Percentiles rank a stretch among this genome's conserved stretches.
Conservation (phyloP, 2,329 filamentous ascomycete species). For the Cadophora gregata region DNA sequence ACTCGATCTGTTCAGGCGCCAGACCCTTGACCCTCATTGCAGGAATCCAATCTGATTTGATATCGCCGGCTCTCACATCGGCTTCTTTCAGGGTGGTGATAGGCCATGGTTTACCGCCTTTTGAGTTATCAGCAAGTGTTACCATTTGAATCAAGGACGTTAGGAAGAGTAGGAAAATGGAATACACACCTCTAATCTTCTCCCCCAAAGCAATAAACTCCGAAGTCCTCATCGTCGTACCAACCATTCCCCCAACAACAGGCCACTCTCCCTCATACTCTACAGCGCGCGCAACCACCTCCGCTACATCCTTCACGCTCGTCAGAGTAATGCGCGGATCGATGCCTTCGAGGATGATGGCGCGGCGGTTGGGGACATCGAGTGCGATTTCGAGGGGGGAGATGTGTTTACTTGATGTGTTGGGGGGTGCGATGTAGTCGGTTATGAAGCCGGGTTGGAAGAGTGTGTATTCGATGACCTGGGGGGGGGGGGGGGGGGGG, state of each 20-base stretch:
- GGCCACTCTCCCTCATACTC: slow-evolving; percentile 45
- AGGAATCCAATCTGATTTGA: slow-evolving; percentile 51
- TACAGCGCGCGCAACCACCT: slow-evolving; percentile 43
- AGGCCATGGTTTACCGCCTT: slow-evolving; percentile 44
- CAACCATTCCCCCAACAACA: slow-evolving; percentile 42
- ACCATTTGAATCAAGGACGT: too few species aligned
- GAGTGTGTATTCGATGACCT: slow-evolving; percentile 55
- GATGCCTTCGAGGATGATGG: slow-evolving; percentile 52
- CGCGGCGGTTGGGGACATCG: slow-evolving; percentile 47
- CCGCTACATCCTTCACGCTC: slow-evolving; percentile 51
- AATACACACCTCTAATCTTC: slow-evolving; percentile 48
- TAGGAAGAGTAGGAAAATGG: not conserved
- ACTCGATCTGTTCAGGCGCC: slow-evolving; percentile 42
- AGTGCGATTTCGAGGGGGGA: slow-evolving; percentile 41
- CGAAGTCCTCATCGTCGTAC: slow-evolving; percentile 37
- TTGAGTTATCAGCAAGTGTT: slow-evolving; percentile 19
- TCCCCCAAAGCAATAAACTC: slow-evolving; percentile 48
- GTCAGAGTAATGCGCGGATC: slow-evolving; percentile 51
- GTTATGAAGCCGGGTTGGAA: slow-evolving; percentile 57
- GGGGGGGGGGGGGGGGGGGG: too few species aligned
- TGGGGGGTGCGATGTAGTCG: slow-evolving; percentile 55
- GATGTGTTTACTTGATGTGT: slow-evolving; percentile 49
- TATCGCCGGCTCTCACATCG: slow-evolving; percentile 53
- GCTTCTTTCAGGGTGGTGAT: slow-evolving; percentile 53
- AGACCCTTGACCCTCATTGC: slow-evolving; percentile 44